These are phyloP conservation scores for Thozetella sp. DNA, from an alignment of 495 filamentous ascomycete genomes.

Conservation along the genomic window DNA sequence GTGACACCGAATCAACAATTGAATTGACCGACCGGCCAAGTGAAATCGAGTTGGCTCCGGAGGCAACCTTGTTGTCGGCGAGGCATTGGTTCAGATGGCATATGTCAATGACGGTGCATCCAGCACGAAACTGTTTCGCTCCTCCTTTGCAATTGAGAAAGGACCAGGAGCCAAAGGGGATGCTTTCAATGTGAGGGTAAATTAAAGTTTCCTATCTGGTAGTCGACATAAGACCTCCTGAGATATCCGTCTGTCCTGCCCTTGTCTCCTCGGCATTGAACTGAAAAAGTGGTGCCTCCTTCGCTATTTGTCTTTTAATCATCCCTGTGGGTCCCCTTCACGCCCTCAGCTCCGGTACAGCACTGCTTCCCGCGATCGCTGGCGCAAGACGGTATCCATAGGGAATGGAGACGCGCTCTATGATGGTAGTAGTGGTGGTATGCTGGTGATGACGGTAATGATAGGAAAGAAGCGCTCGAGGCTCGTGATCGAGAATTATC, in stretches of 20 bases:
- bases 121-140: no score
- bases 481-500: constrained; percentile 7
- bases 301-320: not conserved
- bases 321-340: not conserved
- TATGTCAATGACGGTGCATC: no score
- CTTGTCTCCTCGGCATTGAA: not conserved
- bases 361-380: not conserved
- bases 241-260: not conserved
- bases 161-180: not conserved
- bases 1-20: no score
- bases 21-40: no score
- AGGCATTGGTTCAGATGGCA: no score
- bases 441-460: no score
- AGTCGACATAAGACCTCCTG: not conserved
- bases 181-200: not conserved
- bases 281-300: not conserved
- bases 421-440: no score
- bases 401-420: no score
- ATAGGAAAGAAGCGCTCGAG: not conserved
- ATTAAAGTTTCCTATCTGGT: constrained; percentile 2
- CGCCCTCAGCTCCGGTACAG: not conserved
- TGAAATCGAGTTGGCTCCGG: no score
- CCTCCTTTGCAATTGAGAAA: no score
- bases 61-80: no score
- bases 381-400: no score